These are phyloP conservation scores for Lasiodiplodia gonubiensis DNA, from an alignment of 2,329 filamentous ascomycete species.

Conservation along the genomic window DNA sequence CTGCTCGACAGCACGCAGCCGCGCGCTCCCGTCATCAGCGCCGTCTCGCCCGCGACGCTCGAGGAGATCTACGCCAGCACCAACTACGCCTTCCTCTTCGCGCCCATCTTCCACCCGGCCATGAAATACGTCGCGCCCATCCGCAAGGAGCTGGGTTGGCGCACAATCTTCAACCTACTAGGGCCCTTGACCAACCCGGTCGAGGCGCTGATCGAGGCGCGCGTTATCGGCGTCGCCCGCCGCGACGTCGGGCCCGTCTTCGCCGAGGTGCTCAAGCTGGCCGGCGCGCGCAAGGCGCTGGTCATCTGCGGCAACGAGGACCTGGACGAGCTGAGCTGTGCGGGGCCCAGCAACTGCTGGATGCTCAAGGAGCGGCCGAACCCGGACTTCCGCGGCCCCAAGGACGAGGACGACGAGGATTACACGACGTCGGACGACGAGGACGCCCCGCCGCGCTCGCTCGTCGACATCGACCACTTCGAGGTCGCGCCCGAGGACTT, in stretches of 20 bases:
- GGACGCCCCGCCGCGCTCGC: conserved; percentile 46
- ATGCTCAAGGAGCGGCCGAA: conserved; percentile 64
- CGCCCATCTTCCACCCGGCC: conserved; percentile 93
- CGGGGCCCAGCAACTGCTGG: conserved; percentile 89
- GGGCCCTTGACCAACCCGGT: conserved; percentile 92
- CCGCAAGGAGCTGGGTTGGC: conserved; percentile 85
- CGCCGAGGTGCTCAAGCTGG: conserved; percentile 78
- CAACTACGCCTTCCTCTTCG: conserved; percentile 96
- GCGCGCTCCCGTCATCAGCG: conserved; percentile 73
- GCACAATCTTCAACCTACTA: conserved; percentile 97
- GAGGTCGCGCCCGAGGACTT: conserved; percentile 83
- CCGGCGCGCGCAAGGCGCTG: conserved; percentile 80
- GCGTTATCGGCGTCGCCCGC: conserved; percentile 91
- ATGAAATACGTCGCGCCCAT: conserved; percentile 89
- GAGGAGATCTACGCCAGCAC: conserved; percentile 74
- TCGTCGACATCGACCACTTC: conserved; percentile 75
- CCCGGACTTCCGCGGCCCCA: conserved; percentile 46
- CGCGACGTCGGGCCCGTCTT: conserved; percentile 87
- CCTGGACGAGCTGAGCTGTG: conserved; percentile 93
- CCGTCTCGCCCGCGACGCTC: conserved; percentile 75
- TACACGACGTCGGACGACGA: conserved; percentile 50
- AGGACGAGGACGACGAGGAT: conserved; percentile 44
- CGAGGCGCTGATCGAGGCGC: conserved; percentile 77
- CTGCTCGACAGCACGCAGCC: conserved; percentile 78
- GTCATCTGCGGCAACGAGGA: conserved; percentile 94